Base-by-base conservation (phyloP, 371 early-diverging fungal species). In the Mortierella sp. region DNA sequence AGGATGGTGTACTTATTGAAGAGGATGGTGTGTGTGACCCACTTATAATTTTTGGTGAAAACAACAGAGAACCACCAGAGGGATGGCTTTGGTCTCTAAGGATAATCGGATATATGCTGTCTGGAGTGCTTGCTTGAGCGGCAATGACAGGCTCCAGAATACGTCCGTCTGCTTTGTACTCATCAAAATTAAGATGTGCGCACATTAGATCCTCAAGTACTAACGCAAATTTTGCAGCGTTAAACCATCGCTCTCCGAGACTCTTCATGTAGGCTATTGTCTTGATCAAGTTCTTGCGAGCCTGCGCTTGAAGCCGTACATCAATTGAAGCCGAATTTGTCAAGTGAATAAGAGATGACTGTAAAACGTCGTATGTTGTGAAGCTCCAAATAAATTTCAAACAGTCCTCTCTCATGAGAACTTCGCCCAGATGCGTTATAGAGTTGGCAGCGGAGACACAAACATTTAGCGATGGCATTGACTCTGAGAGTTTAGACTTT, bases 361-460 rank as follows among this genome's bases (percentile, higher is more conserved):
- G 59, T 26, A 80, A 68, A 15, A 70, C 26, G 23, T 80, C 81
- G 54, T 64, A 80, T 0, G 81, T 75, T 6, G 72, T 57, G 34
- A 75, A 75, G 47, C 55, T 43, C 81, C 75, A 75, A 17, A 54
- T 47, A 17, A 47, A 69, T 35, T 70, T 37, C 42, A 78, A 31
- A 29, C 13, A 40, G 15, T 75, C 75, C 0, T 63, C 58, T 0
- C 64, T 47, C 22, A 45, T 45, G 28, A 75, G 58, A 17, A 45
- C 28, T 37, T 70, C 75, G 1, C 65, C 37, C 31, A 80, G 54
- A 17, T 70, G 74, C 0, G 81, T 75, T 23, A 80, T 53, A 32
- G 81, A 80, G 65, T 80, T 80, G 47, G 81, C 81, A 31, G 81
- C 81, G 10, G 81, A 80, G 34, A 80, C 63, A 22, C 81, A 80